Percentiles rank a stretch among this genome's conserved stretches.
These are phyloP conservation scores for Serendipita sp. DNA, from an alignment of 1,284 basidiomycete species.

Conservation along the genomic window DNA sequence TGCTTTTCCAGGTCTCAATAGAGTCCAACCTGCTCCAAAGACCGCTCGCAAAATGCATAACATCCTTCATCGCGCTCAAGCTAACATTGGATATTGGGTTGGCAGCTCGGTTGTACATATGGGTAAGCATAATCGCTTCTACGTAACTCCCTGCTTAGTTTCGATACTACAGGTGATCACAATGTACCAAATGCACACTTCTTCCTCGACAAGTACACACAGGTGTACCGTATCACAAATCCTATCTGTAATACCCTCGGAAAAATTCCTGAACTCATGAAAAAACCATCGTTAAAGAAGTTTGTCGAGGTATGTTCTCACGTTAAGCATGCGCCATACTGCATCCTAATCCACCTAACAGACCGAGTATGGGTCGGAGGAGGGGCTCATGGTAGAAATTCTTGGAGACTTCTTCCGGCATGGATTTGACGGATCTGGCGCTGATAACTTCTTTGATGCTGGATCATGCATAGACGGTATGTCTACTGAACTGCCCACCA, in stretches of 20 bases:
- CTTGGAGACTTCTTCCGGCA: constrained; percentile 70
- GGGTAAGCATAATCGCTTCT: constrained; percentile 21
- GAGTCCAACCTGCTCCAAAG: constrained; percentile 68
- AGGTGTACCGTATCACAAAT: constrained; percentile 71
- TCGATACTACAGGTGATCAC: constrained; percentile 35
- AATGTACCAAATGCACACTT: constrained; percentile 76
- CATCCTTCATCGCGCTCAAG: constrained; percentile 64
- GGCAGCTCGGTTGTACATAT: constrained; percentile 33
- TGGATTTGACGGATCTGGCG: constrained; percentile 69
- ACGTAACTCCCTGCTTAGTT: not conserved
- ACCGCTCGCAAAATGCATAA: constrained; percentile 73
- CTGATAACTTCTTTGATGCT: constrained; percentile 23
- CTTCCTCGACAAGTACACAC: constrained; percentile 78
- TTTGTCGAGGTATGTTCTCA: constrained; percentile 39
- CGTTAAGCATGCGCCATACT: too few species aligned
- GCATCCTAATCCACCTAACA: too few species aligned
- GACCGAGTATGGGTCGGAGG: constrained; percentile 58
- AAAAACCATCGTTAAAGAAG: constrained; percentile 51
- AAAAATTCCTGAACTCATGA: constrained; percentile 48
- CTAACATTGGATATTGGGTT: constrained; percentile 52
- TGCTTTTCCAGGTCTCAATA: constrained; percentile 36
- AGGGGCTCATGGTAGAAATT: constrained; percentile 52
- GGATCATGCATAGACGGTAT: constrained; percentile 39
- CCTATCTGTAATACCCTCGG: constrained; percentile 65
- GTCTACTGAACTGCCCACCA: constrained; percentile 9